Evolutionary conservation across 1,284 basidiomycete genomes (phyloP).

Genomic region (Filobasidium uniguttulatum): DNA sequence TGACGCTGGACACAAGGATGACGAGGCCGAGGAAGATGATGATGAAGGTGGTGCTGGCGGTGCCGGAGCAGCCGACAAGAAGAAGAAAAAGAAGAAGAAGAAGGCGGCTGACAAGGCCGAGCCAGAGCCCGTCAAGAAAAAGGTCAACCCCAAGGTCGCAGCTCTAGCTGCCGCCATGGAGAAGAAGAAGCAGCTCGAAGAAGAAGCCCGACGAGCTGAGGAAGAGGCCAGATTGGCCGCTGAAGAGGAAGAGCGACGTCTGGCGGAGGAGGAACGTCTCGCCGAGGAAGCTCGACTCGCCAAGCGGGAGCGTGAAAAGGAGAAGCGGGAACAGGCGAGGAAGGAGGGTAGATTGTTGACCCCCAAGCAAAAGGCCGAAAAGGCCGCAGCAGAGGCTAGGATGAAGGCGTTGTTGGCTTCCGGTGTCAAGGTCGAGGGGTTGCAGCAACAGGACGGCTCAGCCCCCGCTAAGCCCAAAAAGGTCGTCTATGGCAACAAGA

Average conservation of each 20-base stretch:
- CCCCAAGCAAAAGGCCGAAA: conserved; percentile 92
- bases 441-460: conserved; percentile 43
- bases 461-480: conserved; percentile 49
- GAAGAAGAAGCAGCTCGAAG: conserved; percentile 72
- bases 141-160: conserved; percentile 55
- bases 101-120: conserved; percentile 62
- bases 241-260: conserved; percentile 67
- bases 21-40: conserved; percentile 41
- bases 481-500: conserved; percentile 72
- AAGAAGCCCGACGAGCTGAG: conserved; percentile 40
- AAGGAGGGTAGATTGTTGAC: conserved; percentile 83
- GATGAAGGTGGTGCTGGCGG: conserved; percentile 48
- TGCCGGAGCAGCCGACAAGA: conserved; percentile 38
- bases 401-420: conserved; percentile 80
- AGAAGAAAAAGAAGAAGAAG: conserved; percentile 88
- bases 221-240: conserved; percentile 46
- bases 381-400: conserved; percentile 76
- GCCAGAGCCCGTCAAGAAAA: conserved; percentile 45
- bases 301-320: conserved; percentile 84
- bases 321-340: conserved; percentile 69
- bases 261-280: conserved; percentile 59
- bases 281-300: conserved; percentile 72
- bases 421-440: conserved; percentile 80
- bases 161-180: conserved; percentile 67
- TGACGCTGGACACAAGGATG: conserved; percentile 23